Base-by-base conservation (phyloP, 495 filamentous ascomycete species). In the Lasiosphaeria miniovina region DNA sequence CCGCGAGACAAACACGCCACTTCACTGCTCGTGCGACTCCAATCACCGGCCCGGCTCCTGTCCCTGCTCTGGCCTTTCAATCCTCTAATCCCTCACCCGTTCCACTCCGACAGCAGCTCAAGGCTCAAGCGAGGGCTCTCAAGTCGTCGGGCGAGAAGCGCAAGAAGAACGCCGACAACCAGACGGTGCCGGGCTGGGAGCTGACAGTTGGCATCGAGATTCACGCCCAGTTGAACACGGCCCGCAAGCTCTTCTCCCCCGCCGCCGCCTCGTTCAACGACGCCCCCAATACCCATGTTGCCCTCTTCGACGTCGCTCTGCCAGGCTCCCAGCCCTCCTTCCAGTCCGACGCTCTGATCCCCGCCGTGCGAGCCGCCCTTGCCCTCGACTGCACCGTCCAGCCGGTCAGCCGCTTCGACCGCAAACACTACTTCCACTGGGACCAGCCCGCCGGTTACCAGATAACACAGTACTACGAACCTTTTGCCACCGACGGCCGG, bases 341-440 rank as follows among this genome's bases (percentile, higher is more conserved):
- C 67, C 93, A 98, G 76, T 77, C 79, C 49, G 88, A 87, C 56
- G 91, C 89, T 0, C 77, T 98, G 31, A 80, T 99, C 14, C 95
- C 94, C 40, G 94, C 94, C 34, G 70, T 99, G 32, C 86, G 94
- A 55, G 92, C 94, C 36, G 93, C 93, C 2, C 70, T 97, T 12
- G 92, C 92, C 3, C 77, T 99, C 36, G 82, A 85, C 49, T 98
- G 94, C 74, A 71, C 85, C 0, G 83, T 97, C 52, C 85, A 92
- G 68, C 79, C 72, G 2, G 80, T 81, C 50, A 95, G 90, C 67
- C 82, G 82, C 36, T 99, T 95, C 72, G 94, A 99, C 74, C 82
- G 94, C 52, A 99, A 99, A 71, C 94, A 99, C 68, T 99, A 99
- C 71, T 97, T 97, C 74, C 95, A 97, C 75, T 93, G 92, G 82